Evolutionary conservation across 2,329 filamentous ascomycete genomes (phyloP).

Genomic region (Monosporascus sp.): DNA sequence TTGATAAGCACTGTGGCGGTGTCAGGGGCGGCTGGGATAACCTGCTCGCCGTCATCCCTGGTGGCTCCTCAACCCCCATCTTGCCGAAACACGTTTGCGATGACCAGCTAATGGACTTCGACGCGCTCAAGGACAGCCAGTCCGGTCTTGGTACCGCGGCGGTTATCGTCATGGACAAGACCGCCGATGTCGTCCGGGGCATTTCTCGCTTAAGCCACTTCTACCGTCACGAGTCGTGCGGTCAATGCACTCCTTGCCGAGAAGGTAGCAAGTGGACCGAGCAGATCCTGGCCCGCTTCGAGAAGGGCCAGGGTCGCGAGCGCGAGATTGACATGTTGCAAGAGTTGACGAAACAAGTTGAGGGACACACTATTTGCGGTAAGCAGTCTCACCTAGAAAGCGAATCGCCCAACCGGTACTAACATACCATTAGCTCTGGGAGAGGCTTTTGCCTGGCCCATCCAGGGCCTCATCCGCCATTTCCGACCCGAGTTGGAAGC

Average conservation of each 20-base stretch:
- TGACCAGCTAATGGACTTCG: slow-evolving; percentile 98
- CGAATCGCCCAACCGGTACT: slow-evolving; percentile 19
- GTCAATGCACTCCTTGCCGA: slow-evolving; percentile 98
- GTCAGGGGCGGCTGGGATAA: slow-evolving; percentile 98
- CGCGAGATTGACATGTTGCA: slow-evolving; percentile 99
- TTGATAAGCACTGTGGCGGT: slow-evolving; percentile 97
- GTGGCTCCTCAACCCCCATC: slow-evolving; percentile 93
- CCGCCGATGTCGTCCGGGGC: slow-evolving; percentile 87
- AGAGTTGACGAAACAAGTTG: slow-evolving; percentile 98
- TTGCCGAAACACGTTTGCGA: slow-evolving; percentile 87
- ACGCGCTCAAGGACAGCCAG: slow-evolving; percentile 95
- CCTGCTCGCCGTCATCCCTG: slow-evolving; percentile 88
- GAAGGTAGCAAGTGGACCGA: slow-evolving; percentile 99
- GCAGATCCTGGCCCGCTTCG: slow-evolving; percentile 97
- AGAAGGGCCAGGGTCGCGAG: slow-evolving; percentile 80
- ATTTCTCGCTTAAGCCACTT: slow-evolving; percentile 92
- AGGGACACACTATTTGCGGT: slow-evolving; percentile 98
- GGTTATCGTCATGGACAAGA: slow-evolving; percentile 99
- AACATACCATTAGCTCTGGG: slow-evolving; percentile 60
- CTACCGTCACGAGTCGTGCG: slow-evolving; percentile 97
- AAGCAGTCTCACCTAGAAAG: slow-evolving; percentile 33
- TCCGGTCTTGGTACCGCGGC: slow-evolving; percentile 95
- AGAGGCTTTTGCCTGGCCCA: slow-evolving; percentile 97
- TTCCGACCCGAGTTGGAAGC: slow-evolving; percentile 95
- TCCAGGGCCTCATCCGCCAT: slow-evolving; percentile 96